These are phyloP conservation scores for Asparagopsis taxiformis DNA, from an alignment of 31 red algal species.

Conservation along the genomic window DNA sequence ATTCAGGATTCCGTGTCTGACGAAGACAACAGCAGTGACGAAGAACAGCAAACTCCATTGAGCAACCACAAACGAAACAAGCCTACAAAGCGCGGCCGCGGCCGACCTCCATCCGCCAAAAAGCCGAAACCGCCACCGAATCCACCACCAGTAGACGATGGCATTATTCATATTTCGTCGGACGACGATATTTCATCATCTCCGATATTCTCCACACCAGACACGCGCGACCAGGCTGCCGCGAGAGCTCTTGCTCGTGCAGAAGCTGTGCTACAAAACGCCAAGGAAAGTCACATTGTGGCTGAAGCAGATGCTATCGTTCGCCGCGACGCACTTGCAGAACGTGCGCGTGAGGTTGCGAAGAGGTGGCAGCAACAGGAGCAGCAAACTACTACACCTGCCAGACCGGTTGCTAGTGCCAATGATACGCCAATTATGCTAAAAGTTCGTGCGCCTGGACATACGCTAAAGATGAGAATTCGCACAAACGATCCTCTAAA, in stretches of 20 bases:
- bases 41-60: background rate
- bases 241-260: background rate
- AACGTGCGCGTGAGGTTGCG: slow-evolving; percentile 3
- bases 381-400: background rate
- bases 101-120: background rate
- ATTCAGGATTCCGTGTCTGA: background rate
- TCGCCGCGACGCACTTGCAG: background rate
- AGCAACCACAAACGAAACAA: background rate
- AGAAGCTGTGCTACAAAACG: slow-evolving; percentile 8
- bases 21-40: background rate
- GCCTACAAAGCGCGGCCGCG: background rate
- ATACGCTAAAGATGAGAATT: slow-evolving; percentile 31
- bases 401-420: background rate
- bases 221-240: background rate
- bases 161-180: background rate
- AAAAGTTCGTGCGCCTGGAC: slow-evolving; percentile 19
- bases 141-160: background rate
- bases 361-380: background rate
- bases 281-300: slow-evolving; percentile 4
- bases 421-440: slow-evolving; percentile 4
- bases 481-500: slow-evolving; percentile 12
- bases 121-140: background rate
- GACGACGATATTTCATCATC: background rate
- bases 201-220: background rate
- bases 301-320: background rate